Evolutionary conservation across 805 yeast species (phyloP).

Genomic region (Danielia oregonensis): DNA sequence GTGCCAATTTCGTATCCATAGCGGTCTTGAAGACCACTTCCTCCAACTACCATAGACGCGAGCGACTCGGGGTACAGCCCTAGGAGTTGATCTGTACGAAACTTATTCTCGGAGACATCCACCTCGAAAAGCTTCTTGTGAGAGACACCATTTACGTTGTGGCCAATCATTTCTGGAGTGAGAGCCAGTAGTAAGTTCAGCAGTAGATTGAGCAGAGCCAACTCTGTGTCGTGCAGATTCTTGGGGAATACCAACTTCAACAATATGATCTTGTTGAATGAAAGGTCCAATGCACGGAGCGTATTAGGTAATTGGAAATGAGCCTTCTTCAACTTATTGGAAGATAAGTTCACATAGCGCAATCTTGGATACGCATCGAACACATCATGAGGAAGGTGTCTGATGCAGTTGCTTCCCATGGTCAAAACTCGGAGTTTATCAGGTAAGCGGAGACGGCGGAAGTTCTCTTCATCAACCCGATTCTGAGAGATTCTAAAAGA

Average conservation of each 20-base stretch:
- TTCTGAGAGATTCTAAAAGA: slow-evolving; percentile 15
- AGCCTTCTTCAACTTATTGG: slow-evolving; percentile 11
- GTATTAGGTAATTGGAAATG: slow-evolving; percentile 1
- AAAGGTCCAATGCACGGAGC: slow-evolving; percentile 10
- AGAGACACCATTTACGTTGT: not conserved
- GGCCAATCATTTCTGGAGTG: slow-evolving; percentile 11
- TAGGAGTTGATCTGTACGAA: slow-evolving; percentile 1
- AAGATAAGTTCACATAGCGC: slow-evolving; percentile 9
- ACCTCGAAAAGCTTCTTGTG: slow-evolving; percentile 13
- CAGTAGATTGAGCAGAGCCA: slow-evolving; percentile 8
- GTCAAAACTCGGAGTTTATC: not conserved
- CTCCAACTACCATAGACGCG: slow-evolving; percentile 12
- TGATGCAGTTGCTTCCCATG: slow-evolving; percentile 1
- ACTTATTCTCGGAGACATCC: slow-evolving; percentile 15
- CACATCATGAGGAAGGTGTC: not conserved
- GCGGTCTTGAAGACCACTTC: slow-evolving; percentile 15
- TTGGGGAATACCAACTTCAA: not conserved
- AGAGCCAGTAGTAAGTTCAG: slow-evolving; percentile 11
- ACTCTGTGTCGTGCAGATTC: not conserved
- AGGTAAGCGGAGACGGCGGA: not conserved
- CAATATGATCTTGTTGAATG: not conserved
- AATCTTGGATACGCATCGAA: slow-evolving; percentile 1
- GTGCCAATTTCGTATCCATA: slow-evolving; percentile 20
- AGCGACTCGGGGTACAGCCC: slow-evolving; percentile 6
- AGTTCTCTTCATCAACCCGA: slow-evolving; percentile 1